Evolutionary conservation across 345 rosid genomes (phyloP).

Genomic region (Gossypium mustelinum): DNA sequence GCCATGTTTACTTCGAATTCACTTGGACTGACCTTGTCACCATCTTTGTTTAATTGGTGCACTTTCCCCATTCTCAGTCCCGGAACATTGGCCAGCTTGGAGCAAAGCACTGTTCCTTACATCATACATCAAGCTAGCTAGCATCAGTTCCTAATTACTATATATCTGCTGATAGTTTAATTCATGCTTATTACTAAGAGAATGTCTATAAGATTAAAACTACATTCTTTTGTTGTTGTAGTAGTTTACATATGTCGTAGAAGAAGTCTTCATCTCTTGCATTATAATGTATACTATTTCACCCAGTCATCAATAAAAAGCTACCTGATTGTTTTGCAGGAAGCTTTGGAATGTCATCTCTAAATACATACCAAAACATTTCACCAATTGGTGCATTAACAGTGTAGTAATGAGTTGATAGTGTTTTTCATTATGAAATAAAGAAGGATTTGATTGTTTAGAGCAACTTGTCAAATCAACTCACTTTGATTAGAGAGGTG

Average conservation of each 20-base stretch:
- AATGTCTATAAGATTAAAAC: conserved; percentile 1
- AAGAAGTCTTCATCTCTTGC: background rate
- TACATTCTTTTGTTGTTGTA: background rate
- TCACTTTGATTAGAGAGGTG: no score
- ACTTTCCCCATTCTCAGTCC: conserved; percentile 60
- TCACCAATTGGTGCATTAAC: no score
- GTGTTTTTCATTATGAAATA: no score
- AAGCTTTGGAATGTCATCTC: no score
- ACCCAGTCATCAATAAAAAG: background rate
- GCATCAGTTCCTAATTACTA: background rate
- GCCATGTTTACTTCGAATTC: conserved; percentile 18
- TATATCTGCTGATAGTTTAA: background rate
- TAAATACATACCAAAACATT: no score
- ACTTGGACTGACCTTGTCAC: conserved; percentile 36
- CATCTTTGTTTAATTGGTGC: conserved; percentile 50
- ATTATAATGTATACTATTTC: background rate
- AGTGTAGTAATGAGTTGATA: no score
- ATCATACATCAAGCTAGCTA: background rate
- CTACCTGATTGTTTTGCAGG: no score
- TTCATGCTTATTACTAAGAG: background rate
- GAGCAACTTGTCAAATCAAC: no score
- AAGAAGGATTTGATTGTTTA: no score
- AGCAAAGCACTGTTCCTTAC: conserved; percentile 32
- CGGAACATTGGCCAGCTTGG: conserved; percentile 51
- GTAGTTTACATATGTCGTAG: background rate